Conservation (phyloP, 202 grass and related monocot species). For the Zizania palustris region DNA sequence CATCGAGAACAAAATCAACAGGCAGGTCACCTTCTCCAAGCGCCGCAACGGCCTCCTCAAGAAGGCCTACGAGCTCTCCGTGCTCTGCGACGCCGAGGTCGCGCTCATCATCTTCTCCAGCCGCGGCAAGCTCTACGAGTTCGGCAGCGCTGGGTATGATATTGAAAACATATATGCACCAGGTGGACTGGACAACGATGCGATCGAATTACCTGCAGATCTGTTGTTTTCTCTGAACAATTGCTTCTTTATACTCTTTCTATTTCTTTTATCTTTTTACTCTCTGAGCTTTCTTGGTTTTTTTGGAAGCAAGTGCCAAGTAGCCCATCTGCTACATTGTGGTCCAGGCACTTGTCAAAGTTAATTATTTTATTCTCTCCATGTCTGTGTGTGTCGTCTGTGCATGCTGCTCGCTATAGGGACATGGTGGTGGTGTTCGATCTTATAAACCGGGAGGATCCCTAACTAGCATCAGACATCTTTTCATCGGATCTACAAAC, state of each 20-base stretch:
- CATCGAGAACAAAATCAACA: constrained; percentile 80
- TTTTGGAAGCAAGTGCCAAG: neutral
- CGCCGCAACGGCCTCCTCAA: constrained; percentile 67
- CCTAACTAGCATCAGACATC: constrained; percentile 43
- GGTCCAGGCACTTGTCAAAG: constrained; percentile 21
- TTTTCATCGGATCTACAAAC: constrained; percentile 55
- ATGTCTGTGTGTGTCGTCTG: constrained; percentile 14
- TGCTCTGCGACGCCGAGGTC: constrained; percentile 73
- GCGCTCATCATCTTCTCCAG: constrained; percentile 82
- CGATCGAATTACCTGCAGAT: constrained; percentile 38
- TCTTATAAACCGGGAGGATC: constrained; percentile 51
- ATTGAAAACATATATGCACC: neutral
- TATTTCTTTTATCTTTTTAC: constrained; percentile 10
- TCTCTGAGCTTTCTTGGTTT: constrained; percentile 33
- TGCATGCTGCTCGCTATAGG: constrained; percentile 41
- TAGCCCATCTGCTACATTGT: constrained; percentile 39
- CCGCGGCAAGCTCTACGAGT: constrained; percentile 83
- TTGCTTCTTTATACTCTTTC: neutral
- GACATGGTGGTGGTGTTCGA: constrained; percentile 55
- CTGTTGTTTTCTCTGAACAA: constrained; percentile 11
- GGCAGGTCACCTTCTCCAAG: constrained; percentile 77
- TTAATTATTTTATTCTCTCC: constrained; percentile 53
- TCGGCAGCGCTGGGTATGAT: constrained; percentile 73
- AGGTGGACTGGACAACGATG: no score
- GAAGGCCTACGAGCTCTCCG: constrained; percentile 71